Base-by-base conservation (phyloP, 306 rosid species). In the Cucurbita argyrosperma region DNA sequence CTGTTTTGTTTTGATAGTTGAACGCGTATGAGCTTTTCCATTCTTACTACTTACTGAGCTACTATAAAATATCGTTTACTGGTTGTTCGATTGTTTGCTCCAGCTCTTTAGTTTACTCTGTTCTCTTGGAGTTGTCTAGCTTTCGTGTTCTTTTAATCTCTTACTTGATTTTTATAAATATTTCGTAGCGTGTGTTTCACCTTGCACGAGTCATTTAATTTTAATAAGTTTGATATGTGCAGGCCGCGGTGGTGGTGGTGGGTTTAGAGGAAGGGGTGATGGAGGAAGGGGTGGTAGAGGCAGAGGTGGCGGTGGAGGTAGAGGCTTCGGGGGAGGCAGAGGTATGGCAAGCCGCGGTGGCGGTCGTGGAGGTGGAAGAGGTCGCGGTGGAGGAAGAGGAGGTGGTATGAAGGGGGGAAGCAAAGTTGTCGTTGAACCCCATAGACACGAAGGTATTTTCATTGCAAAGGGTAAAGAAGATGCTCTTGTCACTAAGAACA, bases 401-500 rank as follows among this genome's bases (percentile, higher is more conserved):
- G 82, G 86, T 5, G 84, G 84, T 38, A 84, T 84, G 88, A 84
- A 80, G 38, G 90, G 86, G n/a, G 90, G 90, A 9, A 83, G 26
- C 77, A 84, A 19, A 66, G 88, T 84, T 18, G 71, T 82, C 0
- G 77, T 86, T 43, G 86, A 84, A 72, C 90, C 86, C 4, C 90
- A 86, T 30, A 78, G 97, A 59, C 98, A 93, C 13, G 94, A 81
- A 4, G 97, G 98, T 4, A 89, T 93, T 13, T 93, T 93, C 86
- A 86, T 89, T 57, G 96, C 94, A 0, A 93, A 86, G 89, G 98
- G 97, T 5, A 90, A 90, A 55, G 92, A 89, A 78, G 97, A 93
- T 84, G 97, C 97, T 18, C 93, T 93, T 82, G 96, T 93, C 16
- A 93, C 98, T 11, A 89, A 79, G 85, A 93, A 93, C 74, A 37